phyloP scores from a whole-genome alignment of 148 eudicot genomes.

The Heliamphora exappendiculata region DNA sequence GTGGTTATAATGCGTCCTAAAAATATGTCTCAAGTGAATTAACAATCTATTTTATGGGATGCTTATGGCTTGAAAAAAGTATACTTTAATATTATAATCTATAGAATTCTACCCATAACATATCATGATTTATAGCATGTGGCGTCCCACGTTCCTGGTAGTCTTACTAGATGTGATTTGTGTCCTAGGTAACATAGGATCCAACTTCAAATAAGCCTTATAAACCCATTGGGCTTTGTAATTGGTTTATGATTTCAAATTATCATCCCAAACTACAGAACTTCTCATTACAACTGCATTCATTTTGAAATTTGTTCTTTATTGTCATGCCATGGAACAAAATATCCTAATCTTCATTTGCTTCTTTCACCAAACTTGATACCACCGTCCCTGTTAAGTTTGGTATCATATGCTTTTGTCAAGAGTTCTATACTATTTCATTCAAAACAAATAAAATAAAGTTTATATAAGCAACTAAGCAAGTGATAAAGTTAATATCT shows the following conservation, averaged over 20 bases:
- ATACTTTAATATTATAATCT: no score
- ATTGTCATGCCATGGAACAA: neutral
- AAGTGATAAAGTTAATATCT: neutral
- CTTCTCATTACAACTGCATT: neutral
- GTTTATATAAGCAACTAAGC: neutral
- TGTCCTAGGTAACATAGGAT: no score
- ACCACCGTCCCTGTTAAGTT: neutral
- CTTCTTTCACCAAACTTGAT: neutral
- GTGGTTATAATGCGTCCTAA: no score
- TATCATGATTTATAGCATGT: no score
- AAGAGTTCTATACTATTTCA: neutral
- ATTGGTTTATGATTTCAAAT: neutral
- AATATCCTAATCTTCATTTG: neutral
- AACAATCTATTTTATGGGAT: no score
- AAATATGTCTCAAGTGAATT: no score
- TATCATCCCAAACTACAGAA: neutral
- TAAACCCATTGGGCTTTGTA: neutral
- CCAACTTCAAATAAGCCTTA: neutral
- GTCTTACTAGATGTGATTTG: no score
- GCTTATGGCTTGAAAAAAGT: no score
- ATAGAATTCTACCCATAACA: no score
- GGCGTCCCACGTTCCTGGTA: no score
- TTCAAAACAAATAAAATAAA: neutral
- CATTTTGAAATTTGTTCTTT: neutral
- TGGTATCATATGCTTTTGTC: neutral